phyloP scores from a whole-genome alignment of 352 stramenopile species.

The Labyrinthula sp. region DNA sequence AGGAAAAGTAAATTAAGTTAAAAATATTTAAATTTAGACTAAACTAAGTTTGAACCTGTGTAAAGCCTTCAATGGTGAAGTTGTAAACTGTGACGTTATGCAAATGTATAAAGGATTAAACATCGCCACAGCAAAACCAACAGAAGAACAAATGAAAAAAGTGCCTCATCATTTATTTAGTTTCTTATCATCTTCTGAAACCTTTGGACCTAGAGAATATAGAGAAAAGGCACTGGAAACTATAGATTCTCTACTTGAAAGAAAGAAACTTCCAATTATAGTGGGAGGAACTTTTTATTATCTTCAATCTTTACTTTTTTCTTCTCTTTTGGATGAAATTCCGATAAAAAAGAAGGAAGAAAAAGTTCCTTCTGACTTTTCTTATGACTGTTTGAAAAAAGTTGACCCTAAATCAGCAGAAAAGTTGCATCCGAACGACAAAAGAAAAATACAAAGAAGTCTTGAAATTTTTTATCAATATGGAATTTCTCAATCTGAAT shows the following conservation, averaged over 20 bases:
- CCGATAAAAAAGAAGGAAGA: conserved; percentile 28
- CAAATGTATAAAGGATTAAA: conserved; percentile 67
- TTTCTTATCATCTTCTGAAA: conserved; percentile 47
- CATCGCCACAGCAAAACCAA: conserved; percentile 63
- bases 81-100: conserved; percentile 70
- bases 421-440: conserved; percentile 53
- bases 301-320: conserved; percentile 62
- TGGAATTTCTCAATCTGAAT: conserved; percentile 35
- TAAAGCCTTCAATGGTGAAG: conserved; percentile 57
- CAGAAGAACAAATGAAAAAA: conserved; percentile 52
- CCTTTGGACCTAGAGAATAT: conserved; percentile 54
- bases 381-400: conserved; percentile 43
- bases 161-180: conserved; percentile 64
- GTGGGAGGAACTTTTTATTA: conserved; percentile 74
- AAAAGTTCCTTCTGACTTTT: conserved; percentile 25
- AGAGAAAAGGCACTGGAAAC: conserved; percentile 45
- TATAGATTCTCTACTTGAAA: conserved; percentile 55
- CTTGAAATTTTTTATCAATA: conserved; percentile 58
- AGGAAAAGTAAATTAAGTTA: too few relatives aligned
- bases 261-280: conserved; percentile 65
- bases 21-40: too few relatives aligned
- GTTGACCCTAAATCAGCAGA: conserved; percentile 57
- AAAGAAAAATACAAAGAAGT: conserved; percentile 48
- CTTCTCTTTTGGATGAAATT: conserved; percentile 54
- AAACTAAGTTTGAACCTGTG: conserved; percentile 69